Evolutionary conservation across 208 protist genomes (phyloP).

Genomic region (Leishmania major): DNA sequence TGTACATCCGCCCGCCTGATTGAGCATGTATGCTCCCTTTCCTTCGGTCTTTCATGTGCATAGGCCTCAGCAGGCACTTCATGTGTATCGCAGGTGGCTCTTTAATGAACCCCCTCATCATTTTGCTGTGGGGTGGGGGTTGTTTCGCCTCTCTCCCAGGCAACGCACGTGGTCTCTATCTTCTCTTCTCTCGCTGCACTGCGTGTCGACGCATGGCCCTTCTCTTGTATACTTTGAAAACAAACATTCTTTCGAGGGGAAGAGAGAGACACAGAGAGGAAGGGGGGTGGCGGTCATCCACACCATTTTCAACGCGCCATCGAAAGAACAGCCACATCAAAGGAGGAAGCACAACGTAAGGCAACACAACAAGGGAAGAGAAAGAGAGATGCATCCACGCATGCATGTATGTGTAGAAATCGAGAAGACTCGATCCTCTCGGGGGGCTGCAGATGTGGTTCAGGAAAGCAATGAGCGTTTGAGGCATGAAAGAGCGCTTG

Average conservation of each 20-base stretch:
- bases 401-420: not conserved
- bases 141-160: not conserved
- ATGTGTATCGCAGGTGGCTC: not conserved
- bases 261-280: not conserved
- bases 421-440: not conserved
- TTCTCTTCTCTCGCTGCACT: not conserved
- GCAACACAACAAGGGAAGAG: slow-evolving; percentile 2
- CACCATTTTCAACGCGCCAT: not conserved
- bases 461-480: not conserved
- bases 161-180: not conserved
- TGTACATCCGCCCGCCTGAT: not conserved
- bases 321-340: not conserved
- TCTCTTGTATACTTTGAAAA: no score
- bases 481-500: not conserved
- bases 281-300: not conserved
- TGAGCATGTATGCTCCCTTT: not conserved
- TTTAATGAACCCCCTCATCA: not conserved
- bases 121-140: not conserved
- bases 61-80: not conserved
- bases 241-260: not conserved
- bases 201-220: no score
- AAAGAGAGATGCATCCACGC: not conserved
- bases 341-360: slow-evolving; percentile 1
- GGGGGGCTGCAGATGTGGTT: not conserved
- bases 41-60: not conserved